These are phyloP conservation scores for Diophrys appendiculata DNA, from an alignment of 73 alveolate genomes.

Conservation along the genomic window DNA sequence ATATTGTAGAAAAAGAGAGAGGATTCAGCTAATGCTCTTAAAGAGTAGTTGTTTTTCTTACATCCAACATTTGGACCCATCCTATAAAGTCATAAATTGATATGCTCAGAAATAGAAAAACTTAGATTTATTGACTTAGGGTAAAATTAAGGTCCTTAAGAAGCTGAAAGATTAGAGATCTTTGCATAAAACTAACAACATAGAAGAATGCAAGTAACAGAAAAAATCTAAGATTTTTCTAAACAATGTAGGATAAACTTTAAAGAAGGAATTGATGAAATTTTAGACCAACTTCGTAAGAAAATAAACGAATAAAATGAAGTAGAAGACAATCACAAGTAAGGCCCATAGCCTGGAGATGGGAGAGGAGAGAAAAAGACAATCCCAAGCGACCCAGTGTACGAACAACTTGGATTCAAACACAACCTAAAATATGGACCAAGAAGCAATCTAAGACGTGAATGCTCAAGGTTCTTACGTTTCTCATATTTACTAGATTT, in stretches of 20 bases:
- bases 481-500: slow-evolving; percentile 77
- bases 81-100: slow-evolving; percentile 54
- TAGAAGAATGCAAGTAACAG: slow-evolving; percentile 58
- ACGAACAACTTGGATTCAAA: slow-evolving; percentile 71
- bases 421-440: slow-evolving; percentile 76
- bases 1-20: slow-evolving; percentile 76
- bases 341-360: slow-evolving; percentile 33
- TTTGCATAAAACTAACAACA: slow-evolving; percentile 58
- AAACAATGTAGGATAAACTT: slow-evolving; percentile 69
- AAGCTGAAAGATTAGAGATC: slow-evolving; percentile 59
- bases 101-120: slow-evolving; percentile 73
- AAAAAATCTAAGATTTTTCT: slow-evolving; percentile 58
- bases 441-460: slow-evolving; percentile 70
- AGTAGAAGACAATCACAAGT: slow-evolving; percentile 56
- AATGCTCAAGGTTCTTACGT: slow-evolving; percentile 69
- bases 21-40: slow-evolving; percentile 54
- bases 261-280: slow-evolving; percentile 65
- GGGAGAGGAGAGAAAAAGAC: slow-evolving; percentile 50
- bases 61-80: slow-evolving; percentile 68
- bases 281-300: slow-evolving; percentile 68
- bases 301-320: slow-evolving; percentile 63
- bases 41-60: slow-evolving; percentile 71
- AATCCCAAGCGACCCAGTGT: slow-evolving; percentile 37
- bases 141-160: slow-evolving; percentile 51
- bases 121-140: slow-evolving; percentile 64